Evolutionary conservation across 768 basidiomycete genomes (phyloP).

Genomic region (Suillus americanus): DNA sequence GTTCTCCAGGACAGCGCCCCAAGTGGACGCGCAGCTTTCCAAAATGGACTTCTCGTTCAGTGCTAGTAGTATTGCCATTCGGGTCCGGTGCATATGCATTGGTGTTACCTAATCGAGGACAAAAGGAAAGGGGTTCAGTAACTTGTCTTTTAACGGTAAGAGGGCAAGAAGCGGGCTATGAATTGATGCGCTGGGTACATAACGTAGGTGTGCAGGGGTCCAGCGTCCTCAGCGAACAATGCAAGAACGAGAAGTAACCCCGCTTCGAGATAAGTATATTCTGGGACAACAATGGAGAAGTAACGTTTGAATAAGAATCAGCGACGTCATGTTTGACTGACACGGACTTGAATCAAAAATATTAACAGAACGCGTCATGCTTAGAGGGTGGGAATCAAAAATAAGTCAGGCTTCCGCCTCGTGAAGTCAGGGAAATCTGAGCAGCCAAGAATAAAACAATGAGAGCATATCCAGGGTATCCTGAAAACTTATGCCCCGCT

Average conservation of each 20-base stretch:
- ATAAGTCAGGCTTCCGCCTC: neutral
- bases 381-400: neutral
- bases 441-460: neutral
- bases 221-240: conserved; percentile 30
- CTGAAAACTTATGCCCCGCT: neutral
- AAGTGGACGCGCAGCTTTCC: conserved; percentile 48
- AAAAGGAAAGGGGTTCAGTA: conserved; percentile 14
- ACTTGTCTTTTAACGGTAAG: conserved; percentile 4
- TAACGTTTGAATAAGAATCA: neutral
- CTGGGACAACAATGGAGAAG: conserved; percentile 5
- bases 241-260: conserved; percentile 12
- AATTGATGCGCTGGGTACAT: neutral
- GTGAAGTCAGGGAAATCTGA: conserved; percentile 7
- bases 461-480: no score
- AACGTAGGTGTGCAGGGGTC: neutral
- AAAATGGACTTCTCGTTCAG: conserved; percentile 53
- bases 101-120: conserved; percentile 36
- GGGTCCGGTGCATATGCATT: conserved; percentile 37
- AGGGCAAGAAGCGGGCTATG: neutral
- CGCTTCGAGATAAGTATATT: neutral
- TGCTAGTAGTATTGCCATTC: conserved; percentile 44
- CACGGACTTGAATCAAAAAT: neutral
- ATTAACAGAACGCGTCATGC: neutral
- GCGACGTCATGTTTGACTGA: neutral
- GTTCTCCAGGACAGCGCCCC: conserved; percentile 31